Percentiles rank a stretch among this genome's conserved stretches.
These are phyloP conservation scores for Fonsecaea pedrosoi DNA, from an alignment of 2,329 filamentous ascomycete genomes.

Conservation along the genomic window DNA sequence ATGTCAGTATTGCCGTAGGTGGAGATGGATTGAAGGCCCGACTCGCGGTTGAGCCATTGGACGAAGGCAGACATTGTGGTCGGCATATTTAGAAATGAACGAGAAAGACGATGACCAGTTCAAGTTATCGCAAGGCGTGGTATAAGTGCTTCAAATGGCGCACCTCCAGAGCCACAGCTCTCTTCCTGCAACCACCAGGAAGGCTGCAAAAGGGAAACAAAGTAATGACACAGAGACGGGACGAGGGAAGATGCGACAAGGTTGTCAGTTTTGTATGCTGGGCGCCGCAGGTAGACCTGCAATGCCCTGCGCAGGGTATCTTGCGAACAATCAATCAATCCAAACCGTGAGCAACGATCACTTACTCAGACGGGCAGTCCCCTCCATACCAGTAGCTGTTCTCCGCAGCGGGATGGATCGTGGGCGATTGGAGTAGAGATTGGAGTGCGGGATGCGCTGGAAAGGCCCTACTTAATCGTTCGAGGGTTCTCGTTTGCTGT, in stretches of 20 bases:
- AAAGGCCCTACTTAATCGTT: neutral
- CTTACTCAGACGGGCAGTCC: slow-evolving; percentile 14
- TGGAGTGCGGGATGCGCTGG: slow-evolving; percentile 14
- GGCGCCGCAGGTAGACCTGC: slow-evolving; percentile 4
- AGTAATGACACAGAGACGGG: slow-evolving; percentile 6
- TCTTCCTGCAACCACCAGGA: neutral
- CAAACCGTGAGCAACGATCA: slow-evolving; percentile 13
- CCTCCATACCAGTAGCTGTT: slow-evolving; percentile 7
- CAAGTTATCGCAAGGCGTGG: neutral
- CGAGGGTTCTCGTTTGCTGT: slow-evolving; percentile 9
- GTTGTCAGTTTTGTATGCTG: slow-evolving; percentile 8
- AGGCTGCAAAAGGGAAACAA: neutral
- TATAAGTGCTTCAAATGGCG: neutral
- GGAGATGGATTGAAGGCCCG: slow-evolving; percentile 24
- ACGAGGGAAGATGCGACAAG: slow-evolving; percentile 6
- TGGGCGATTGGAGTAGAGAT: slow-evolving; percentile 9
- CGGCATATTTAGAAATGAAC: neutral
- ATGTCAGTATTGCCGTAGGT: slow-evolving; percentile 28
- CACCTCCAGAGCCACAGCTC: slow-evolving; percentile 6
- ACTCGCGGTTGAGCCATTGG: slow-evolving; percentile 27
- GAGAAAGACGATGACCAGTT: slow-evolving; percentile 1
- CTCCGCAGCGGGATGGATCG: slow-evolving; percentile 13
- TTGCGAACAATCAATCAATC: neutral
- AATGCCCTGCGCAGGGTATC: slow-evolving; percentile 1
- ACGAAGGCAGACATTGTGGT: slow-evolving; percentile 19